A percentile compares a stretch with the other conserved stretches of the same genome.
phyloP scores from a whole-genome alignment of 2,329 filamentous ascomycete species.

The Periconia sp. region DNA sequence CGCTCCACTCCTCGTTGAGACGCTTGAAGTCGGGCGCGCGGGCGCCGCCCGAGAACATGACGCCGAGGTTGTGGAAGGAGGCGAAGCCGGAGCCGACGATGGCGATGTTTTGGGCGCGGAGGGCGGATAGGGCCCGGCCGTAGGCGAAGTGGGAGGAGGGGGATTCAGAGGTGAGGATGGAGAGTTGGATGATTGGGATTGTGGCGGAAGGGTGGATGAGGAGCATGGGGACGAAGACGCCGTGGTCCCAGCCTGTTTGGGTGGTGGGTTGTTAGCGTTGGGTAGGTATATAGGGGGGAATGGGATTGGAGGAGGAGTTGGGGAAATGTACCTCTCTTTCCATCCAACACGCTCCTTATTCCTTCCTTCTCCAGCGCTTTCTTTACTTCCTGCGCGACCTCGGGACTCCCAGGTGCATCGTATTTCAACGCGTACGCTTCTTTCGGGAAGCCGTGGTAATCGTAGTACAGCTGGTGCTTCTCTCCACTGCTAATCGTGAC shows the following conservation, averaged over 20 bases:
- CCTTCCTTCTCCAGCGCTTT: conserved; percentile 52
- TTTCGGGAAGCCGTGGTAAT: conserved; percentile 62
- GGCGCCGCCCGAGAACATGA: conserved; percentile 45
- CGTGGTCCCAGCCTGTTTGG: conserved; percentile 61
- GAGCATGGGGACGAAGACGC: conserved; percentile 61
- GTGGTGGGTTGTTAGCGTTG: background rate
- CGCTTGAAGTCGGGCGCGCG: conserved; percentile 32
- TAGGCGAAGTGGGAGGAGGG: conserved; percentile 53
- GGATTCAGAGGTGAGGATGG: conserved; percentile 57
- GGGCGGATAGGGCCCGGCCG: conserved; percentile 54
- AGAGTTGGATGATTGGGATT: conserved; percentile 60
- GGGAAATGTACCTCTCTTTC: conserved; percentile 29
- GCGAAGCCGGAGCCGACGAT: conserved; percentile 64
- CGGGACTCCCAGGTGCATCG: conserved; percentile 58
- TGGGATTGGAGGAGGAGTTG: background rate
- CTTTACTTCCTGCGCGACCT: conserved; percentile 54
- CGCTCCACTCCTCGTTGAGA: conserved; percentile 50
- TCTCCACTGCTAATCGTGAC: conserved; percentile 56
- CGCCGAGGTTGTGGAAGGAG: conserved; percentile 57
- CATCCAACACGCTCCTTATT: conserved; percentile 39
- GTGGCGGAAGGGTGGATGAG: conserved; percentile 57
- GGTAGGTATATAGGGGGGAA: background rate
- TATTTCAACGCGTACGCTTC: conserved; percentile 60
- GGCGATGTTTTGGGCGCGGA: conserved; percentile 58
- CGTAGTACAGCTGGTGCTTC: conserved; percentile 56